phyloP scores from a whole-genome alignment of 1,284 basidiomycete genomes.

The Naganishia sp. region DNA sequence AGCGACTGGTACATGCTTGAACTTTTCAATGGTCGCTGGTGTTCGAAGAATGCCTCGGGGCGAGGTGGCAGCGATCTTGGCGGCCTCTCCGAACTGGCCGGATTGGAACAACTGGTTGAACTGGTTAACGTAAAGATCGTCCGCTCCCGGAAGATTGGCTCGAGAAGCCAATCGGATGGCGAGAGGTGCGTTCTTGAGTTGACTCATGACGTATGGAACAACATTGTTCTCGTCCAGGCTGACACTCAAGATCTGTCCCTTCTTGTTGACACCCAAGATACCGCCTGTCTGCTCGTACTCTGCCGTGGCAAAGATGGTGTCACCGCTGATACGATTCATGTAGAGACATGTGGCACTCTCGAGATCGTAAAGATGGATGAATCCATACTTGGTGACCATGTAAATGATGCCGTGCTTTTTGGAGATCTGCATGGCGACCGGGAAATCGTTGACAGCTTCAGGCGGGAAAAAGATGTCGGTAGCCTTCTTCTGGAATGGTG shows the following conservation, averaged over 20 bases:
- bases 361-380: slow-evolving; percentile 98
- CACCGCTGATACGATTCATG: slow-evolving; percentile 99
- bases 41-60: slow-evolving; percentile 95
- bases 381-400: slow-evolving; percentile 98
- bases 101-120: slow-evolving; percentile 90
- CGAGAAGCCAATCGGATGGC: slow-evolving; percentile 98
- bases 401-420: slow-evolving; percentile 96
- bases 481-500: slow-evolving; percentile 95
- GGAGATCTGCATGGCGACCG: slow-evolving; percentile 99
- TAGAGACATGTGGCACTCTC: slow-evolving; percentile 98
- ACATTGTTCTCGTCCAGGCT: slow-evolving; percentile 96
- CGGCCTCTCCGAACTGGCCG: slow-evolving; percentile 93
- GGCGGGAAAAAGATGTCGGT: slow-evolving; percentile 99
- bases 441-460: slow-evolving; percentile 98
- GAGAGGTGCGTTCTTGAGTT: slow-evolving; percentile 95
- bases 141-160: slow-evolving; percentile 95
- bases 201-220: slow-evolving; percentile 87
- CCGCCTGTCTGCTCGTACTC: slow-evolving; percentile 92
- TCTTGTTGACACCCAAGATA: slow-evolving; percentile 99
- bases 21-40: slow-evolving; percentile 92
- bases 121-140: slow-evolving; percentile 94
- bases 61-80: slow-evolving; percentile 97
- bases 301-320: slow-evolving; percentile 98
- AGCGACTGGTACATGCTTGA: slow-evolving; percentile 91
- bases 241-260: slow-evolving; percentile 96